Base-by-base conservation (phyloP, 306 rosid genomes). In the Cicer chorassanicum region DNA sequence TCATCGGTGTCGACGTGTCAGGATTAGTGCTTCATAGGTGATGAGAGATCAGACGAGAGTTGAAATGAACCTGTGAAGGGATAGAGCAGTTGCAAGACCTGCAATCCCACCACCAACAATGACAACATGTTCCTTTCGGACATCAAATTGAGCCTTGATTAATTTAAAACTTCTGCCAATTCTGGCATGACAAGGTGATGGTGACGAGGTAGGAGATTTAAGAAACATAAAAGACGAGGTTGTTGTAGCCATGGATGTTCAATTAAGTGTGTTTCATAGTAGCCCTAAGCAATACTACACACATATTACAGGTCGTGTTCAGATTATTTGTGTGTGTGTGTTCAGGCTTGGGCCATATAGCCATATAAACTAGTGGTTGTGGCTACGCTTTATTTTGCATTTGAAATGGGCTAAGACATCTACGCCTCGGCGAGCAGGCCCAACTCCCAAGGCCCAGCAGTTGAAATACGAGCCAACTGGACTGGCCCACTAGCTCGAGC, bases 21-120 rank as follows among this genome's bases (percentile, higher is more conserved):
- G 1, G 1, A 19, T 19, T 5, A 3, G 5, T 29, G 5, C 5
- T 29, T 29, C 0, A 29, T 29, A 29, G 36, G 36, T 29, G 36
- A 29, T 4, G 29, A 15, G 14, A 56, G 39, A 9, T 21, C 39
- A 21, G 2, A n/a, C 11, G 39, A 10, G 63, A 56, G 8, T 19
- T 21, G 63, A 56, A 56, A 3, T 29, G 36, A 29, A 56, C 91
- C 90, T 84, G 87, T 87, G 95, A 76, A 91, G 97, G 42, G 97
- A 86, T 4, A 91, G 80, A 2, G 95, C 89, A 2, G 97, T 87
- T 57, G 94, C 92, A 50, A 91, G 91, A 54, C 95, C 95, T 7
- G 91, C 92, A 6, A 91, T 89, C 44, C 95, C 81, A 48, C 43
- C 97, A 34, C 97, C 97, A 3, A 91, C 90, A 12, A 91, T 82